Base-by-base conservation (phyloP, 1,139 yeast genomes). In the Suhomyces bokatorum region DNA sequence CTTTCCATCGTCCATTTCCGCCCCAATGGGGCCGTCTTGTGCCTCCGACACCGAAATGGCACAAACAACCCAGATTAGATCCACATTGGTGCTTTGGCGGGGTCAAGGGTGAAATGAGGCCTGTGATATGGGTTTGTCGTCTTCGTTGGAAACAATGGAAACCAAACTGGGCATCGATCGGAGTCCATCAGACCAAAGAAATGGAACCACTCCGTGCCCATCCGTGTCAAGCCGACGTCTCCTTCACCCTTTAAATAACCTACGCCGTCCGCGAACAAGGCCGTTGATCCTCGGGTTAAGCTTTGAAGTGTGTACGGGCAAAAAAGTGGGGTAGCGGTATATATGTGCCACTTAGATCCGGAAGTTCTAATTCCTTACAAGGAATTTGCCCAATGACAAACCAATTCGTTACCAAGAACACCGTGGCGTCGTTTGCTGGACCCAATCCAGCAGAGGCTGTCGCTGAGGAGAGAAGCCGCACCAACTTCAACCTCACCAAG, bases 401-500 rank as follows among this genome's bases (percentile, higher is more conserved):
- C 17, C 29, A 29, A 12, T 28, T 37, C 5, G 22, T n/a, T 20
- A 43, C 44, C 13, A 38, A 39, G 16, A 39, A 44, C 10, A 16
- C 43, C 35, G 35, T 35, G 32, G 35, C 42, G 39, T 39, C 47
- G 12, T 16, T 39, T 6, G 46, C 49, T 12, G 53, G 50, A n/a
- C 65, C 65, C 7, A 39, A 49, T 30, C 63, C 65, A 2, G 55
- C 52, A 16, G 44, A 45, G n/a, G 51, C 67, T 43, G 63, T 76
- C 59, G 68, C 65, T 10, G 63, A 66, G 46, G 87, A 81, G 60
- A 75, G 87, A 44, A 64, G 63, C 32, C 56, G 58, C 38, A 76
- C 81, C 20, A 57, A 64, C 45, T 69, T 81, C 52, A 70, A 76
- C 46, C 67, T 75, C 16, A 70, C 47, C 32, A 57, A 58, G 36